Base-by-base conservation (phyloP, 192 early-diverging fungal species). In the Podila verticillata region DNA sequence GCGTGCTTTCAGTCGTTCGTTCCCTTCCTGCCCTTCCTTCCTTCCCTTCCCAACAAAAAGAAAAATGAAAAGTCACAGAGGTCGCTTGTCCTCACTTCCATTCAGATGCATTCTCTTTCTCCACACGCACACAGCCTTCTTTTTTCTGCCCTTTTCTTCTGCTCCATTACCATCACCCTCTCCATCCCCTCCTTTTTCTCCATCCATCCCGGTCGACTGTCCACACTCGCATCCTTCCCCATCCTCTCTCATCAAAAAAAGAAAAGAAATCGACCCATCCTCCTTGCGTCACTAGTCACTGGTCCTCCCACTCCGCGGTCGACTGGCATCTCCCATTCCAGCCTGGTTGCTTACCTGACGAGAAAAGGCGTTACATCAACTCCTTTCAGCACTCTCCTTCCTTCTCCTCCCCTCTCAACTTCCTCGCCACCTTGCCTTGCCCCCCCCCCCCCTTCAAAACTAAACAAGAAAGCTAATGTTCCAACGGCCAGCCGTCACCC, bases 401-500 rank as follows among this genome's bases (percentile, higher is more conserved):
- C 47, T 29, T 29, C 44, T 32, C 64, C n/a, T 31, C 12, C 56
- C 39, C n/a, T 17, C 49, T 8, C 65, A 49, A 39, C 34, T 22
- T 35, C 32, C 34, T 51, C 35, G 28, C 56, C 35, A n/a, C 56
- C 15, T 2, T 28, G 8, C 17, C 6, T 20, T 31, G 6, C n/a
- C 4, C 49, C 17, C n/a, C 4, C 49, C 65, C 19, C 12, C 30
- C 49, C 30, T 31, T 49, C 20, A 20, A 36, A 15, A 3, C 9
- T 28, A 36, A 64, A 47, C 39, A 64, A 39, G 12, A 44, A 47
- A 26, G 24, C 36, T 34, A 51, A 80, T 80, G 77, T 72, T 32
- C 62, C 77, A 80, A 80, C 77, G 77, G 36, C 77, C 77, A 17
- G 70, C 77, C 51, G 69, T 79, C 61, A 80, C 77, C 19, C 77